Base-by-base conservation (phyloP, 2,329 filamentous ascomycete species). In the Fusarium cicatricum region DNA sequence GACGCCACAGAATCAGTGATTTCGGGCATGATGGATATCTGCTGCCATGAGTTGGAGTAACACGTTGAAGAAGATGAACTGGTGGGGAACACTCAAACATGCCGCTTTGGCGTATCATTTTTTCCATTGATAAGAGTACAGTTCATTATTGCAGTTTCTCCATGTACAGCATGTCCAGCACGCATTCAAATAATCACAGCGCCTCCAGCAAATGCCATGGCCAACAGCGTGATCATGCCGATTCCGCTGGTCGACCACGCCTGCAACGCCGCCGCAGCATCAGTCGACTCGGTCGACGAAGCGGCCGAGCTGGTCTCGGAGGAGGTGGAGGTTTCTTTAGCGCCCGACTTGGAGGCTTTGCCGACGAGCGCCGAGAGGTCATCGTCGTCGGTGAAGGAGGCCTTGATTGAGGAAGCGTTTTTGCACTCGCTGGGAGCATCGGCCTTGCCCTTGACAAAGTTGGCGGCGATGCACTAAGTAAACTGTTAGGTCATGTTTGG, bases 401-500 rank as follows among this genome's bases (percentile, higher is more conserved):
- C 71, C 28, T 64, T 70, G 45, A 74, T 55, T 9, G 71, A 70
- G 19, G 72, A 73, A 14, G 71, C 68, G 67, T 78, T 78, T 19
- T 60, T 71, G 71, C 76, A 78, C 3, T 67, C 57, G 46, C 59
- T 66, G 19, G 73, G 70, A 11, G 70, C 54, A 15, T 70, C 62
- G 32, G 65, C 68, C n/a, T 70, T 61, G 55, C 76, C 76, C n/a
- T 68, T 66, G 58, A 87, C 81, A 62, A 86, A 86, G 60, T 81
- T 81, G 61, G 85, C 81, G 29, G 78, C 76, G 36, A 82, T 72
- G 66, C 84, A 86, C 83, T 86, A 45, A 16, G 7, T 12, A 9
- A 2, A n/a, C 12, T 14, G 11, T 59, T 49, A 61, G n/a, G 48
- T 15, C 17, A 23, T 8, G 7, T n/a, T 11, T 2, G 2, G 15